A percentile compares a stretch with the other conserved stretches of the same genome.
phyloP scores from a whole-genome alignment of 2,329 filamentous ascomycete genomes.

The Dryadomyces sulphureus region DNA sequence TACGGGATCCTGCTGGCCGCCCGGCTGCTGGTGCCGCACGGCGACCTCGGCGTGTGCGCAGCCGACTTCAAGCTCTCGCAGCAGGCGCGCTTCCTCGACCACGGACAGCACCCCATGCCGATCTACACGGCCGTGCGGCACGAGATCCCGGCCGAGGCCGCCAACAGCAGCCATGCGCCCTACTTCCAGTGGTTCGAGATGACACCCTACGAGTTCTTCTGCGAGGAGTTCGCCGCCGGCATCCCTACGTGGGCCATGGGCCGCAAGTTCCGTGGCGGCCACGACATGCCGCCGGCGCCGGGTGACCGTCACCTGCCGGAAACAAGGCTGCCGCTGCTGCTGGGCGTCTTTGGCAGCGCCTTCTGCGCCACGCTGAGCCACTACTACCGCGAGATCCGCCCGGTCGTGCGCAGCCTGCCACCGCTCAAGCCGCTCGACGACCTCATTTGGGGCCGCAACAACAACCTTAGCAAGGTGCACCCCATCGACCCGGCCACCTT shows the following conservation, averaged over 20 bases:
- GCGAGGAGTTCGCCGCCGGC: slow-evolving; percentile 78
- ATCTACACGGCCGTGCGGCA: slow-evolving; percentile 95
- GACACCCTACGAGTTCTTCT: slow-evolving; percentile 89
- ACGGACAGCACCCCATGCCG: slow-evolving; percentile 68
- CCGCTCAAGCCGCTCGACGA: slow-evolving; percentile 68
- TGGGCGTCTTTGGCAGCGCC: slow-evolving; percentile 93
- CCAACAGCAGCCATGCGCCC: slow-evolving; percentile 22
- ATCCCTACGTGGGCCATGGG: slow-evolving; percentile 94
- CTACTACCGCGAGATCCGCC: slow-evolving; percentile 90
- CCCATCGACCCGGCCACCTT: slow-evolving; percentile 85
- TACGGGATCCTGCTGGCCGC: slow-evolving; percentile 81
- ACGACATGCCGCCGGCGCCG: slow-evolving; percentile 47
- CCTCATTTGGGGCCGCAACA: slow-evolving; percentile 66
- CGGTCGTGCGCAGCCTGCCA: slow-evolving; percentile 57
- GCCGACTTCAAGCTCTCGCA: slow-evolving; percentile 83
- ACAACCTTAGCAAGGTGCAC: slow-evolving; percentile 81
- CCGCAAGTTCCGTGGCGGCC: slow-evolving; percentile 61
- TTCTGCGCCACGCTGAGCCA: slow-evolving; percentile 93
- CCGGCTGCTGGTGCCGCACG: slow-evolving; percentile 71
- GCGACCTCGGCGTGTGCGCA: slow-evolving; percentile 63
- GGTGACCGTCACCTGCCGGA: slow-evolving; percentile 61
- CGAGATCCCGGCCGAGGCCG: slow-evolving; percentile 61
- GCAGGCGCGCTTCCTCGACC: slow-evolving; percentile 60
- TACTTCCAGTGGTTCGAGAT: slow-evolving; percentile 99
- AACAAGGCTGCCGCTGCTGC: slow-evolving; percentile 63